Base-by-base conservation (phyloP, 371 early-diverging fungal species). In the Mucor irregularis region DNA sequence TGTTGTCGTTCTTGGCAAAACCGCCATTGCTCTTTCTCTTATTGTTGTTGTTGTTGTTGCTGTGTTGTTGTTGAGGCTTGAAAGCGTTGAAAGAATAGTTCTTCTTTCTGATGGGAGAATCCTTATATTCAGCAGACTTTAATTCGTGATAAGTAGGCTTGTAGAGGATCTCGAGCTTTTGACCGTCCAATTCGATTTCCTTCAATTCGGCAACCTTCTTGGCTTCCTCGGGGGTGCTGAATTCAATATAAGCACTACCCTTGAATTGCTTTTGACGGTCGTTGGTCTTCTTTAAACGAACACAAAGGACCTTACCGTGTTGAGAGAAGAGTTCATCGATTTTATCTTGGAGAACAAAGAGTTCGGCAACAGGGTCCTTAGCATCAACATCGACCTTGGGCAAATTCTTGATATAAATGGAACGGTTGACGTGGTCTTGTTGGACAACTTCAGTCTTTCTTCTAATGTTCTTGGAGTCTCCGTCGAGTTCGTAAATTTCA, bases 171-270 rank as follows among this genome's bases (percentile, higher is more conserved):
- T 68, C 57, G 35, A 85, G 57, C 25, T 82, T 82, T 50, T 72
- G 66, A 56, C 78, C 86, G 9, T 84, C 74, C 61, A 80, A 82
- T 14, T 80, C 53, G 44, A 86, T 61, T 42, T 68, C 53, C 54
- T 62, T 71, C 25, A 52, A 39, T 5, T 69, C 61, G 28, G 72
- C 83, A 34, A 82, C 73, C 73, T 79, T 80, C 54, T 76, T 62
- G 24, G 80, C 80, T 33, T 78, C 69, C 31, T 80, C 82, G 34
- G 72, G 61, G 43, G 71, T 66, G 14, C 65, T 65, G 44, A 79
- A 88, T 74, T 88, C 85, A 16, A 89, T 76, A 62, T 83, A 78
- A n/a, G 78, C 80, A 22, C 78, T 75, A 44, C 88, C 88, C 84
- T 72, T 69, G 62, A 74, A 67, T 29, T 83, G 82, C 65, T 69